Evolutionary conservation across 768 basidiomycete species (phyloP).

Genomic region (Suillus luteus): DNA sequence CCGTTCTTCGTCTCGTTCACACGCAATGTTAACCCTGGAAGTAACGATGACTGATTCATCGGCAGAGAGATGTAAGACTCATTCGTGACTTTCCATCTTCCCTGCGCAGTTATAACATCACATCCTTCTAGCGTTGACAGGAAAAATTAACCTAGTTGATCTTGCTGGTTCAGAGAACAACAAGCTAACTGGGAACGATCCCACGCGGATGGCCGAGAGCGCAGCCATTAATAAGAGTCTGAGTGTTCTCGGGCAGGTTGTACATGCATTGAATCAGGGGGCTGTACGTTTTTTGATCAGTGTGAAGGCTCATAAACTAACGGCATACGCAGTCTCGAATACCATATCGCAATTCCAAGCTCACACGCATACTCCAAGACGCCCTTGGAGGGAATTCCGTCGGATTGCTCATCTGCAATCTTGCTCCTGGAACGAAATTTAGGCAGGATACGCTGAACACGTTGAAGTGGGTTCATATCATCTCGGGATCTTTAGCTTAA

Average conservation of each 20-base stretch:
- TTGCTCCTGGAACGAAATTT: conserved; percentile 82
- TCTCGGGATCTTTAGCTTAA: conserved; percentile 3
- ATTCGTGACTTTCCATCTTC: conserved; percentile 1
- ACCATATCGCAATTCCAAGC: conserved; percentile 87
- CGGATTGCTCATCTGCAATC: conserved; percentile 82
- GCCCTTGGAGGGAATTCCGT: conserved; percentile 82
- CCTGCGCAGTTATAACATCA: background rate
- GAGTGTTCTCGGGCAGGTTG: conserved; percentile 85
- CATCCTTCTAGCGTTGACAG: conserved; percentile 52
- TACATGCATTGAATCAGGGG: conserved; percentile 78
- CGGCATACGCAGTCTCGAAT: conserved; percentile 58
- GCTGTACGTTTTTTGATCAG: conserved; percentile 43
- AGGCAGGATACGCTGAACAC: conserved; percentile 89
- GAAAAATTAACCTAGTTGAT: conserved; percentile 86
- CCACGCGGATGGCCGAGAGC: conserved; percentile 85
- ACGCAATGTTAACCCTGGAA: conserved; percentile 81
- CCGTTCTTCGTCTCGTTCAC: conserved; percentile 81
- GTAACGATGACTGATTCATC: conserved; percentile 57
- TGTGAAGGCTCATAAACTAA: conserved; percentile 8
- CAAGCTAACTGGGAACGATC: conserved; percentile 86
- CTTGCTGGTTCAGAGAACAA: conserved; percentile 92
- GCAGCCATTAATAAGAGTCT: conserved; percentile 89
- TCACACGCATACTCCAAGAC: conserved; percentile 88
- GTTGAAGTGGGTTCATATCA: conserved; percentile 60
- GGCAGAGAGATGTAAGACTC: conserved; percentile 52